These are phyloP conservation scores for Odonthalia washingtoniensis DNA, from an alignment of 31 red algal species.

Conservation along the genomic window DNA sequence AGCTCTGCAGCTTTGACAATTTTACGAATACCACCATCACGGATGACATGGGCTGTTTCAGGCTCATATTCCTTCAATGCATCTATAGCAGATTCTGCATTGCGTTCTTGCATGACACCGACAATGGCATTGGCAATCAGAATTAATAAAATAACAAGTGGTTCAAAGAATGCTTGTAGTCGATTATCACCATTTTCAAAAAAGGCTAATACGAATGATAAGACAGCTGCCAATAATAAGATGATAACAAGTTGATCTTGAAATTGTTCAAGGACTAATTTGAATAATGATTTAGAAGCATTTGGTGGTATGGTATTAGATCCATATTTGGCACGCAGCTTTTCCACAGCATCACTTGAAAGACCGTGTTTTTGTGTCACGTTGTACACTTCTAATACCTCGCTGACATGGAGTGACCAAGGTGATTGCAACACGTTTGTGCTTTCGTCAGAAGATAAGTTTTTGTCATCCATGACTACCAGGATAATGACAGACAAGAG, in stretches of 20 bases:
- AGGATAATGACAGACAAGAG: no score
- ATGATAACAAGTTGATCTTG: constrained; percentile 97
- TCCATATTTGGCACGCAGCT: constrained; percentile 69
- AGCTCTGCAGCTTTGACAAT: constrained; percentile 77
- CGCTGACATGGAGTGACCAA: constrained; percentile 58
- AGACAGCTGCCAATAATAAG: constrained; percentile 80
- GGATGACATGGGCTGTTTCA: constrained; percentile 61
- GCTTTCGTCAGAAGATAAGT: no score
- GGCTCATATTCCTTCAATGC: constrained; percentile 90
- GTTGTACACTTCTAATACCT: constrained; percentile 49
- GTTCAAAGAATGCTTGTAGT: constrained; percentile 93
- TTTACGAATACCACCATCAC: constrained; percentile 50
- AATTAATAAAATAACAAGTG: constrained; percentile 94
- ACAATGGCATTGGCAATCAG: constrained; percentile 97
- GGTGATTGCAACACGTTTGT: no score
- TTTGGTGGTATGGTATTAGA: constrained; percentile 75
- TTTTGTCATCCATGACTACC: no score
- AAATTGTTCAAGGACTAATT: constrained; percentile 95
- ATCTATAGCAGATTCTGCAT: constrained; percentile 95
- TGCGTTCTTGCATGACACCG: constrained; percentile 95
- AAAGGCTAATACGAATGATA: constrained; percentile 90
- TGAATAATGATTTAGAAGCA: constrained; percentile 76
- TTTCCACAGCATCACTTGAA: constrained; percentile 63
- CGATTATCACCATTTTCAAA: constrained; percentile 88
- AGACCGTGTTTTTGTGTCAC: constrained; percentile 70